A percentile compares a stretch with the other conserved stretches of the same genome.
Conservation (phyloP, 1,139 yeast species). For the Hyphopichia pseudoburtonii region DNA sequence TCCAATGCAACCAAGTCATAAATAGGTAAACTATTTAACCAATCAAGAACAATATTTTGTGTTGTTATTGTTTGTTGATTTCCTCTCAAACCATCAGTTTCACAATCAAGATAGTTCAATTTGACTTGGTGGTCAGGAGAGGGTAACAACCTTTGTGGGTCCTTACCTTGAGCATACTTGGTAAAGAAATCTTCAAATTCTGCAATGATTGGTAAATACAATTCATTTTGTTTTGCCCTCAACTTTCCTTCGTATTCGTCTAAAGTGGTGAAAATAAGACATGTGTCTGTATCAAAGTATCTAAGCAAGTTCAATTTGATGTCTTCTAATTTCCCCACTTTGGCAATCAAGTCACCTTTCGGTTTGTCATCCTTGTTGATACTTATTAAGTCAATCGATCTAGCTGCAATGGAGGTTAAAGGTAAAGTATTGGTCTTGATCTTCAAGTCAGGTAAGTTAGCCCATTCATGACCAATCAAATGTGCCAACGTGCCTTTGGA, state of each 20-base stretch:
- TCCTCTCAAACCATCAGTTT: slow-evolving; percentile 76
- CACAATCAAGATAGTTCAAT: slow-evolving; percentile 72
- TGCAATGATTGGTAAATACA: slow-evolving; percentile 70
- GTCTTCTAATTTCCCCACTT: slow-evolving; percentile 59
- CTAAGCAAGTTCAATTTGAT: slow-evolving; percentile 62
- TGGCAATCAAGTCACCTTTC: slow-evolving; percentile 51
- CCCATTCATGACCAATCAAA: slow-evolving; percentile 87
- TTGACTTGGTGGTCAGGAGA: slow-evolving; percentile 23
- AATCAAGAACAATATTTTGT: slow-evolving; percentile 59
- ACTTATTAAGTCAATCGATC: slow-evolving; percentile 72
- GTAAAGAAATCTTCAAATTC: slow-evolving; percentile 66
- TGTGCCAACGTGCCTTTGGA: slow-evolving; percentile 65
- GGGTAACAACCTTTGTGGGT: slow-evolving; percentile 26
- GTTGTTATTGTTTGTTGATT: slow-evolving; percentile 66
- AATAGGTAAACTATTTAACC: slow-evolving; percentile 61
- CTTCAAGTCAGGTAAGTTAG: slow-evolving; percentile 64
- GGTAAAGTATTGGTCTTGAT: slow-evolving; percentile 83
- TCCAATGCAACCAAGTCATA: slow-evolving; percentile 89
- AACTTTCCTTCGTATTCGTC: slow-evolving; percentile 82
- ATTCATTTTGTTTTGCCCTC: slow-evolving; percentile 71
- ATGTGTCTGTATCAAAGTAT: slow-evolving; percentile 90
- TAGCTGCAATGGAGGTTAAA: slow-evolving; percentile 78
- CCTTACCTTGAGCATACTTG: slow-evolving; percentile 30
- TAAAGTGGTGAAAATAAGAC: slow-evolving; percentile 80
- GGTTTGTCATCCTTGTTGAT: slow-evolving; percentile 23